Conservation (phyloP, 2,329 filamentous ascomycete genomes). For the Colletotrichum godetiae region DNA sequence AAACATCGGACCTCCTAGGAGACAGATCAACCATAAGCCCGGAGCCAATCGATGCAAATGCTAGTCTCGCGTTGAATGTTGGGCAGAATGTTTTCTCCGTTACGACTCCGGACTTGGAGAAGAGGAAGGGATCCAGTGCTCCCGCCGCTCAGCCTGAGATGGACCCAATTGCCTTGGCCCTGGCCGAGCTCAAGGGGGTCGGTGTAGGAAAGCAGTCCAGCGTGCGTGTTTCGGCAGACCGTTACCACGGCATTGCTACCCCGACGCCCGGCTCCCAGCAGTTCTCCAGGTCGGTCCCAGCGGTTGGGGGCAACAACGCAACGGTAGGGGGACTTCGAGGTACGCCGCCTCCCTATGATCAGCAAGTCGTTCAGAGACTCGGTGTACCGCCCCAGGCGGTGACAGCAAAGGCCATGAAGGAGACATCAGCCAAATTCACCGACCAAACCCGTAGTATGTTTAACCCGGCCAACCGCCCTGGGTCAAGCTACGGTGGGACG, state of each 20-base stretch:
- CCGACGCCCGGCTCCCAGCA: constrained; percentile 70
- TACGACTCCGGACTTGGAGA: constrained; percentile 77
- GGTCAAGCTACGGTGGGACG: constrained; percentile 49
- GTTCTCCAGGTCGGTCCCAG: constrained; percentile 55
- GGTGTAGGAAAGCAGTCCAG: constrained; percentile 80
- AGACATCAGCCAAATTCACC: constrained; percentile 89
- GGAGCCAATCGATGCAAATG: constrained; percentile 89
- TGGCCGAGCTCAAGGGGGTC: constrained; percentile 92
- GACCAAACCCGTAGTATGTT: constrained; percentile 87
- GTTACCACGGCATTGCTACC: constrained; percentile 92
- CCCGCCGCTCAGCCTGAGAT: constrained; percentile 67
- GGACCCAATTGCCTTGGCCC: constrained; percentile 91
- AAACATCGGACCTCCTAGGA: constrained; percentile 49
- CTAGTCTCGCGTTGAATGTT: constrained; percentile 92
- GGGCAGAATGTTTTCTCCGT: constrained; percentile 98
- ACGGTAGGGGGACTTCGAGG: constrained; percentile 71
- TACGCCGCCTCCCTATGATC: constrained; percentile 89
- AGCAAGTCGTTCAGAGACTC: constrained; percentile 77
- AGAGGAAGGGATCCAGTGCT: constrained; percentile 47
- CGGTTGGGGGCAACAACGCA: constrained; percentile 51
- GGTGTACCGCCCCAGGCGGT: constrained; percentile 92
- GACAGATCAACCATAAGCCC: constrained; percentile 70
- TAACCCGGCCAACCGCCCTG: constrained; percentile 49
- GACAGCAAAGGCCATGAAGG: constrained; percentile 94
- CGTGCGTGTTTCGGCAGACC: constrained; percentile 90